Conservation (phyloP, 2,329 filamentous ascomycete species). For the Graphiopsis chlorocephala region DNA sequence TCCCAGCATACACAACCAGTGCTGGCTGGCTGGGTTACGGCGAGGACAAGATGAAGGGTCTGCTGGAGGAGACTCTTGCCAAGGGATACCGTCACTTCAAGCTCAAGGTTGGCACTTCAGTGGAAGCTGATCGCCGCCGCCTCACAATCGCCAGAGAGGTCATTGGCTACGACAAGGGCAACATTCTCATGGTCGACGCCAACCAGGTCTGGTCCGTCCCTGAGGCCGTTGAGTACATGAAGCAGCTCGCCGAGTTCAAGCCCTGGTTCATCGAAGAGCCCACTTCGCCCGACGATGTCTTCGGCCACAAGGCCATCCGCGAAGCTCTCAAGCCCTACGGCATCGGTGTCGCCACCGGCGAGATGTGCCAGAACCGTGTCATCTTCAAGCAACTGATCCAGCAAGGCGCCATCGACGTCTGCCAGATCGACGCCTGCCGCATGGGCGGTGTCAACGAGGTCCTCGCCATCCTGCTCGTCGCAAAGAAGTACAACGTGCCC, state of each 20-base stretch:
- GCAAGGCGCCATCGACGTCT: slow-evolving; percentile 77
- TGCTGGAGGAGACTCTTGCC: slow-evolving; percentile 70
- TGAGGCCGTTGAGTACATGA: slow-evolving; percentile 85
- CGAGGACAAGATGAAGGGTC: slow-evolving; percentile 76
- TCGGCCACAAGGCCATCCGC: slow-evolving; percentile 81
- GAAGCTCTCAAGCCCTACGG: slow-evolving; percentile 71
- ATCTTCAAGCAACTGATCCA: slow-evolving; percentile 90
- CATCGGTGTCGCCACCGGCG: slow-evolving; percentile 84
- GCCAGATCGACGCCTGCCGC: slow-evolving; percentile 86
- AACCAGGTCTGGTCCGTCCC: slow-evolving; percentile 90
- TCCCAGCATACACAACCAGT: slow-evolving; percentile 86
- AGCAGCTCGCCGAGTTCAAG: slow-evolving; percentile 75
- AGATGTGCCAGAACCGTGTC: slow-evolving; percentile 94
- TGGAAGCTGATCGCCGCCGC: slow-evolving; percentile 69
- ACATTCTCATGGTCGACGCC: slow-evolving; percentile 87
- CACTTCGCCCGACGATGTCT: slow-evolving; percentile 83
- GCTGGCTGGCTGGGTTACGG: slow-evolving; percentile 91
- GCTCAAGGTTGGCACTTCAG: slow-evolving; percentile 75
- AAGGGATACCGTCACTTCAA: slow-evolving; percentile 86
- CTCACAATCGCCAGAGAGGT: slow-evolving; percentile 73
- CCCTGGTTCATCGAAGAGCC: slow-evolving; percentile 96
- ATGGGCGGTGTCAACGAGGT: slow-evolving; percentile 90
- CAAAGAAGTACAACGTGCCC: slow-evolving; percentile 73
- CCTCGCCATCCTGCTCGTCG: slow-evolving; percentile 83
- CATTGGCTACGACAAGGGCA: slow-evolving; percentile 77